These are phyloP conservation scores for Vigna angularis DNA, from an alignment of 306 rosid species.

Conservation along the genomic window DNA sequence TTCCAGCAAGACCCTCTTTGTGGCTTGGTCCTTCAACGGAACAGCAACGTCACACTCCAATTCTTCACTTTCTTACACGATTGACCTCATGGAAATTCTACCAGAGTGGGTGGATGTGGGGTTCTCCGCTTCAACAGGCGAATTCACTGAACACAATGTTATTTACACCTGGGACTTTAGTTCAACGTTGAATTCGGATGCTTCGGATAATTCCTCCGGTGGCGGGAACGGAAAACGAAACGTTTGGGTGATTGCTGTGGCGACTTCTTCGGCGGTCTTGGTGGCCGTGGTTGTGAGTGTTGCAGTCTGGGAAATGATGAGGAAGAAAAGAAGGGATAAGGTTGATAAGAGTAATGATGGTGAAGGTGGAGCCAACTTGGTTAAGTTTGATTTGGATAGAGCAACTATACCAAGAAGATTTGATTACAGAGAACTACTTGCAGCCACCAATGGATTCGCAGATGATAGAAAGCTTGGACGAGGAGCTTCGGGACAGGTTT, in stretches of 20 bases:
- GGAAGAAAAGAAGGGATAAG: constrained; percentile 31
- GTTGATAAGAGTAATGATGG: neutral
- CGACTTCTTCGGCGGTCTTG: constrained; percentile 5
- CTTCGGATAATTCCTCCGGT: neutral
- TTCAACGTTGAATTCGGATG: constrained; percentile 35
- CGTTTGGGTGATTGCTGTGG: constrained; percentile 2
- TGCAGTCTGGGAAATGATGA: constrained; percentile 1
- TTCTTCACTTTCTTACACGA: neutral
- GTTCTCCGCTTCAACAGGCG: constrained; percentile 49
- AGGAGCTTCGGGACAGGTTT: constrained; percentile 63
- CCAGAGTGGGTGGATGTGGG: constrained; percentile 49
- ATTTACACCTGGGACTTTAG: constrained; percentile 54
- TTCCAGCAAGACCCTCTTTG: constrained; percentile 5
- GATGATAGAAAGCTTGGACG: constrained; percentile 52
- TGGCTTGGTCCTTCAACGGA: constrained; percentile 46
- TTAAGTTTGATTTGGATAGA: constrained; percentile 44
- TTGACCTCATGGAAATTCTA: constrained; percentile 42
- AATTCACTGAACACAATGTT: constrained; percentile 5
- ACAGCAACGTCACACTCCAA: neutral
- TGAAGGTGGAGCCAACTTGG: neutral
- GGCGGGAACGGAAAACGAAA: neutral
- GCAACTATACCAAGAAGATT: constrained; percentile 51
- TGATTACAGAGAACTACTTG: constrained; percentile 47
- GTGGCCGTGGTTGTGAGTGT: constrained; percentile 9
- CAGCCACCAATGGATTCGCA: constrained; percentile 52